Conservation (phyloP, 257 asterid species). For the Forsythia suspensa region DNA sequence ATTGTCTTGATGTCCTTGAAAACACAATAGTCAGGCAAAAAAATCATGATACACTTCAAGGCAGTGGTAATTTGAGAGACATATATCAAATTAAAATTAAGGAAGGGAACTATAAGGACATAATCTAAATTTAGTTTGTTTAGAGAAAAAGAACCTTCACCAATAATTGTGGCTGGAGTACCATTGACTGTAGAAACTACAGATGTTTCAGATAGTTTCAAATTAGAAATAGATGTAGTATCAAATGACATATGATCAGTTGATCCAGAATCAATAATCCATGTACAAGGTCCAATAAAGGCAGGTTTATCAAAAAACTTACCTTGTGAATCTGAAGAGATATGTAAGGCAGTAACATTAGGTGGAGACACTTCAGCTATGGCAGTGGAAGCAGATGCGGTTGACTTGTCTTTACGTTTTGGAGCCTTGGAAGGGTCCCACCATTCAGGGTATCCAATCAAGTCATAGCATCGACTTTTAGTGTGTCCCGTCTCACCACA, state of each 20-base stretch:
- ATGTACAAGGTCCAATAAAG: background rate
- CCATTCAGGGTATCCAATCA: slow-evolving; percentile 13
- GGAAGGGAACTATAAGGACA: background rate
- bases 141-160: too few species aligned
- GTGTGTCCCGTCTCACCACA: background rate
- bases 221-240: too few species aligned
- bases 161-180: too few species aligned
- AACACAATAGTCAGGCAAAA: background rate
- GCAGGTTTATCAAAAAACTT: background rate
- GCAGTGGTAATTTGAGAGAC: background rate
- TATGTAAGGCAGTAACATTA: background rate
- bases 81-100: background rate
- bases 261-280: background rate
- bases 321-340: background rate
- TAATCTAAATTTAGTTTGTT: background rate
- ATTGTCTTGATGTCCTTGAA: background rate
- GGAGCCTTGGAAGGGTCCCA: slow-evolving; percentile 4
- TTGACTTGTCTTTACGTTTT: background rate
- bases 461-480: background rate
- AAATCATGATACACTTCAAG: background rate
- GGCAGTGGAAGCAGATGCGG: background rate
- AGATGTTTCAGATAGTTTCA: background rate
- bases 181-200: background rate
- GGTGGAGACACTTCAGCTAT: background rate
- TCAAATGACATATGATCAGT: slow-evolving; percentile 7